Evolutionary conservation across 169 alveolate species (phyloP).

Genomic region (Blepharisma undulans): DNA sequence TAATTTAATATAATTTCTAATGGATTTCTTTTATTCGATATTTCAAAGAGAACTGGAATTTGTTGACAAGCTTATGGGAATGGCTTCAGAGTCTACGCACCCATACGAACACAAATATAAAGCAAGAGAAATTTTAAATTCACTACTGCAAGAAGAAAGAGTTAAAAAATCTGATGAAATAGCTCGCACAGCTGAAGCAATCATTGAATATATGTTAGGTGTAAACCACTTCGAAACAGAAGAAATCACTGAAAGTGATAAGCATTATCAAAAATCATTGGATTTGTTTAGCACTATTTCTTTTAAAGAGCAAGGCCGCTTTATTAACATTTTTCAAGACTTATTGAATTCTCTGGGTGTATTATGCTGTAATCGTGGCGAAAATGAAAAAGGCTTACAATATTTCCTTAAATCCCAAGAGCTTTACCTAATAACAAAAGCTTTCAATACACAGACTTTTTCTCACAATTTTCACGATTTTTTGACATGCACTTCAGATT

Average conservation of each 20-base stretch:
- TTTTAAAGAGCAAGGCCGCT: slow-evolving; percentile 53
- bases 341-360: slow-evolving; percentile 80
- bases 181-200: slow-evolving; percentile 44
- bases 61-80: slow-evolving; percentile 38
- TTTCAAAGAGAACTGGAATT: not conserved
- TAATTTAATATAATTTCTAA: not conserved
- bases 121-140: slow-evolving; percentile 51
- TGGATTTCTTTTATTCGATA: slow-evolving; percentile 32
- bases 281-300: slow-evolving; percentile 64
- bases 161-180: not conserved
- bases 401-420: slow-evolving; percentile 76
- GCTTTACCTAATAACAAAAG: slow-evolving; percentile 53
- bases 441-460: not conserved
- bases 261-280: slow-evolving; percentile 57
- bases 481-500: not conserved
- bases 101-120: slow-evolving; percentile 64
- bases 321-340: slow-evolving; percentile 74
- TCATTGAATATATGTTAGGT: slow-evolving; percentile 57
- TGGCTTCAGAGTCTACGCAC: slow-evolving; percentile 48
- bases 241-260: slow-evolving; percentile 64
- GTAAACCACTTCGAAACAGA: slow-evolving; percentile 68
- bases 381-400: slow-evolving; percentile 72
- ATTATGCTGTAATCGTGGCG: slow-evolving; percentile 76
- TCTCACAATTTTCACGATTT: slow-evolving; percentile 1
- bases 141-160: slow-evolving; percentile 35